phyloP scores from a whole-genome alignment of 495 filamentous ascomycete species.

The Glarea lozoyensis region DNA sequence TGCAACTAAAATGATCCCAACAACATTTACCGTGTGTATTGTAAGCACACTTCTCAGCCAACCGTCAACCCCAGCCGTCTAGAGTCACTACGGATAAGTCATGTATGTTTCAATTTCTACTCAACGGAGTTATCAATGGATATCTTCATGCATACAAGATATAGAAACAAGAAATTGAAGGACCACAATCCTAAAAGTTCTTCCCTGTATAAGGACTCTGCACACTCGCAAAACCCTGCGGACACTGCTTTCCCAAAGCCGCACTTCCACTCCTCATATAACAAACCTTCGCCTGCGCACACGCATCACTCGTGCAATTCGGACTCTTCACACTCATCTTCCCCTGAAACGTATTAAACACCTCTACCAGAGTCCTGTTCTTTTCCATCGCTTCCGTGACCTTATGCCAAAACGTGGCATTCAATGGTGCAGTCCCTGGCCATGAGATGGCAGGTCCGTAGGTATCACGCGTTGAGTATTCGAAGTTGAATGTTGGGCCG shows the following conservation, averaged over 20 bases:
- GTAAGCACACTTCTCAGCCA: too few relatives aligned
- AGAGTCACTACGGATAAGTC: too few relatives aligned
- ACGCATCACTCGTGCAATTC: slow-evolving; percentile 39
- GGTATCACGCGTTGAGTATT: slow-evolving; percentile 45
- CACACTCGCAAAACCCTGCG: slow-evolving; percentile 31
- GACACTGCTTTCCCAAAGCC: slow-evolving; percentile 39
- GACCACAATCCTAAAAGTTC: slow-evolving; percentile 16
- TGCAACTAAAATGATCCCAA: too few relatives aligned
- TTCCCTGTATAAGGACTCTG: slow-evolving; percentile 12
- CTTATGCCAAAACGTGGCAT: slow-evolving; percentile 50
- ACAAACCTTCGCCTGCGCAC: slow-evolving; percentile 46
- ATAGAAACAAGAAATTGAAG: too few relatives aligned
- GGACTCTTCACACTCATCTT: slow-evolving; percentile 41
- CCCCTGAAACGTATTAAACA: slow-evolving; percentile 47
- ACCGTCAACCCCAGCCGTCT: too few relatives aligned
- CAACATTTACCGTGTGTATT: too few relatives aligned
- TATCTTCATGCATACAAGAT: too few relatives aligned
- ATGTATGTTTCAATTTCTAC: too few relatives aligned
- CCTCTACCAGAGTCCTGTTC: slow-evolving; percentile 34
- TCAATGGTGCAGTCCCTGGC: slow-evolving; percentile 30
- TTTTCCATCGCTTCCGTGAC: slow-evolving; percentile 51
- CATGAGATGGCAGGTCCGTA: slow-evolving; percentile 38
- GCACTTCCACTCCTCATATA: slow-evolving; percentile 50
- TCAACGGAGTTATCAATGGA: too few relatives aligned
- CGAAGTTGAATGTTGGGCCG: slow-evolving; percentile 38